Evolutionary conservation across 257 asterid species (phyloP).

Genomic region (Parsonsia alboflavescens): DNA sequence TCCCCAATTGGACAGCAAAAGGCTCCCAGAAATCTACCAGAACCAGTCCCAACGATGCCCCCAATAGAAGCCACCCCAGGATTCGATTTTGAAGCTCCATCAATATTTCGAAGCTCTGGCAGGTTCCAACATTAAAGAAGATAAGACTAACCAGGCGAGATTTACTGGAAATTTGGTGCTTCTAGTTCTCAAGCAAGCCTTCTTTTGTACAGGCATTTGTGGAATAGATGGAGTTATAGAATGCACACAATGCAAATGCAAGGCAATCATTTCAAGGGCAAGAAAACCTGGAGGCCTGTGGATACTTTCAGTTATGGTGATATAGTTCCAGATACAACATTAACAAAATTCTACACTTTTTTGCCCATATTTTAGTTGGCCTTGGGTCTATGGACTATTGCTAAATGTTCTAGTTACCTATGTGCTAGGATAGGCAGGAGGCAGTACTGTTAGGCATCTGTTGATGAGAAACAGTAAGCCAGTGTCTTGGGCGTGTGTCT

Average conservation of each 20-base stretch:
- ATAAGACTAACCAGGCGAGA: not conserved
- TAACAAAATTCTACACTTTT: slow-evolving; percentile 15
- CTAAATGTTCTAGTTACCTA: slow-evolving; percentile 14
- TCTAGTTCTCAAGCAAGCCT: slow-evolving; percentile 12
- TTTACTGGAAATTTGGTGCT: slow-evolving; percentile 6
- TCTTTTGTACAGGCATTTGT: not conserved
- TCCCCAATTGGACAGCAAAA: too few relatives aligned
- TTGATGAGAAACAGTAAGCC: slow-evolving; percentile 8
- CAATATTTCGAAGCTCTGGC: too few relatives aligned
- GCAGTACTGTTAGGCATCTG: slow-evolving; percentile 4
- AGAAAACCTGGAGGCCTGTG: slow-evolving; percentile 9
- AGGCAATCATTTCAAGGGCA: slow-evolving; percentile 12
- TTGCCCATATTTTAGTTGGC: slow-evolving; percentile 12
- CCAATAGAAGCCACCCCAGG: too few relatives aligned
- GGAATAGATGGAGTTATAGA: not conserved
- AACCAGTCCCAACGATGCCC: too few relatives aligned
- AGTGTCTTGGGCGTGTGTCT: not conserved
- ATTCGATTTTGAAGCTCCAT: too few relatives aligned
- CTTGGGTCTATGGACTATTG: slow-evolving; percentile 14
- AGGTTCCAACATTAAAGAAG: too few relatives aligned
- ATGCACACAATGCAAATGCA: not conserved
- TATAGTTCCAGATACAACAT: slow-evolving; percentile 18
- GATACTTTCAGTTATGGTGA: slow-evolving; percentile 20
- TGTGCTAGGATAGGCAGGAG: slow-evolving; percentile 19
- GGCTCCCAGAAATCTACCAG: too few relatives aligned